These are phyloP conservation scores for Dillenia suffruticosa DNA, from an alignment of 164 flowering plant species.

Conservation along the genomic window DNA sequence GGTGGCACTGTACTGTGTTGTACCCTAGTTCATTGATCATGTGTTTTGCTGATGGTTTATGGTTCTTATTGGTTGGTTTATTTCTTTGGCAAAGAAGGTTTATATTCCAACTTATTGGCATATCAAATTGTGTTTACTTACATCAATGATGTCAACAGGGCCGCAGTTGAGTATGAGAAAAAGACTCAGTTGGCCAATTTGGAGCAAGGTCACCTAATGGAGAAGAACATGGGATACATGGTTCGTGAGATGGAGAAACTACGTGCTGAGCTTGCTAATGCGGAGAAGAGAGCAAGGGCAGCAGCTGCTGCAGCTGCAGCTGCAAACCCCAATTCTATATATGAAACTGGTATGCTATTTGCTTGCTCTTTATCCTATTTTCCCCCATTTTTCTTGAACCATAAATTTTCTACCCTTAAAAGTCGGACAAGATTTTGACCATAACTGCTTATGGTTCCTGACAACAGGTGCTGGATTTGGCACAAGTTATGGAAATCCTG, in stretches of 20 bases:
- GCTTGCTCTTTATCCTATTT: neutral
- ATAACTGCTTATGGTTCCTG: neutral
- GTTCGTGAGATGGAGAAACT: slow-evolving; percentile 53
- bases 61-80: neutral
- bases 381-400: neutral
- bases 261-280: slow-evolving; percentile 55
- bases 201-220: slow-evolving; percentile 52
- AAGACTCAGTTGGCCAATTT: slow-evolving; percentile 48
- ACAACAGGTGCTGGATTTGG: slow-evolving; percentile 36
- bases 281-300: slow-evolving; percentile 63
- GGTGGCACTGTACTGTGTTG: too few species aligned
- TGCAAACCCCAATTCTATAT: slow-evolving; percentile 41
- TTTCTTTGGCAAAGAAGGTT: too few species aligned
- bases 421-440: neutral
- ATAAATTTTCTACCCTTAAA: neutral
- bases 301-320: slow-evolving; percentile 43
- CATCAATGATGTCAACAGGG: slow-evolving; percentile 26
- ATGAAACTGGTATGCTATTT: neutral
- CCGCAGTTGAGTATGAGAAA: slow-evolving; percentile 74
- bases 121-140: neutral
- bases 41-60: neutral
- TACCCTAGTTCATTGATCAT: too few species aligned
- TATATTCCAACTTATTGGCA: too few species aligned
- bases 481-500: slow-evolving; percentile 38
- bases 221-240: slow-evolving; percentile 44